phyloP scores from a whole-genome alignment of 768 basidiomycete species.

The Hydnomerulius pinastri region DNA sequence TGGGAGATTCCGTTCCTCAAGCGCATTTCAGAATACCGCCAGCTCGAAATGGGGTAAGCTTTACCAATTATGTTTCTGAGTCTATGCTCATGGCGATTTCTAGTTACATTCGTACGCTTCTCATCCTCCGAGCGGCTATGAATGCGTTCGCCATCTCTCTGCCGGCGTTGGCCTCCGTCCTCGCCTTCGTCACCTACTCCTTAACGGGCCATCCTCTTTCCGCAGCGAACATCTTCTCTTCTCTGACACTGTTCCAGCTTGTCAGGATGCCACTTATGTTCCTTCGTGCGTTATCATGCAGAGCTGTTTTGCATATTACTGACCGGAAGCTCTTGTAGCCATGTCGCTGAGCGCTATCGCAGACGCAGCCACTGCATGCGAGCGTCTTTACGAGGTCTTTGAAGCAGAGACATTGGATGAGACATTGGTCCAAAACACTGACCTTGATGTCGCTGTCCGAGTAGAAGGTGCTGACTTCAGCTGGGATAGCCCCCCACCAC shows the following conservation, averaged over 20 bases:
- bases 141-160: slow-evolving; percentile 70
- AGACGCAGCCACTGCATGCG: slow-evolving; percentile 81
- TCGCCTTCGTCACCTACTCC: slow-evolving; percentile 77
- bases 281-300: slow-evolving; percentile 37
- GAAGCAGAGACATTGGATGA: slow-evolving; percentile 77
- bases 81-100: neutral
- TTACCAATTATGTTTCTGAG: slow-evolving; percentile 5
- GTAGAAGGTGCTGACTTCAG: slow-evolving; percentile 74
- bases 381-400: slow-evolving; percentile 78
- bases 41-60: slow-evolving; percentile 64
- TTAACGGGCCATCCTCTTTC: slow-evolving; percentile 66
- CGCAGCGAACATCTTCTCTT: slow-evolving; percentile 78
- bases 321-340: slow-evolving; percentile 40
- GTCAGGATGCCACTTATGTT: slow-evolving; percentile 83
- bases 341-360: slow-evolving; percentile 75
- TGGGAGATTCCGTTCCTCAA: slow-evolving; percentile 85
- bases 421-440: slow-evolving; percentile 52
- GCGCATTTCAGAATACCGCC: slow-evolving; percentile 68
- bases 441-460: slow-evolving; percentile 63
- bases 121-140: slow-evolving; percentile 66
- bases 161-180: slow-evolving; percentile 77
- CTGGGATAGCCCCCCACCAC: slow-evolving; percentile 80
- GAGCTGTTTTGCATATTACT: slow-evolving; percentile 3
- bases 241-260: slow-evolving; percentile 82
- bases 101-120: slow-evolving; percentile 65